Conservation (phyloP, 371 early-diverging fungal species). For the Mortierella sp. region DNA sequence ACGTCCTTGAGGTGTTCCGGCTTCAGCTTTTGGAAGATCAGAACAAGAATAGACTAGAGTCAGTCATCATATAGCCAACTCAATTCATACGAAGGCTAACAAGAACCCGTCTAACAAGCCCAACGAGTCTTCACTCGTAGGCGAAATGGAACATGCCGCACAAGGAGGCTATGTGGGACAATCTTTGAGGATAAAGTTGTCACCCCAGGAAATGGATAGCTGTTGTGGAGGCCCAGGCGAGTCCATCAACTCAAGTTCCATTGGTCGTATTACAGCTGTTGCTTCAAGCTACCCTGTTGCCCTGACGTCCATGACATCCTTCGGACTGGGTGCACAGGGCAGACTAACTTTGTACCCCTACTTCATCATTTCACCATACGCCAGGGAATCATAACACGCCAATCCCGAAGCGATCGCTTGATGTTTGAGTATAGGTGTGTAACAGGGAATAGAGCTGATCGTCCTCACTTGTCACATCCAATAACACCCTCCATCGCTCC, state of each 20-base stretch:
- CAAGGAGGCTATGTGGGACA: no score
- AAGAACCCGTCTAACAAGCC: no score
- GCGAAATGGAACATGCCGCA: no score
- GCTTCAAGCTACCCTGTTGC: background rate
- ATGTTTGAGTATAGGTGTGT: no score
- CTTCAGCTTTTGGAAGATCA: conserved; percentile 7
- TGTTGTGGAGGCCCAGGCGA: background rate
- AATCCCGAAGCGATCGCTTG: background rate
- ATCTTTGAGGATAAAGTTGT: no score
- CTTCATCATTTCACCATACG: background rate
- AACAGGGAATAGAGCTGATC: no score
- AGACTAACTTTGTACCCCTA: background rate
- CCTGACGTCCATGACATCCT: background rate
- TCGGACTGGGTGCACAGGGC: background rate
- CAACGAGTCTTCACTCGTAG: no score
- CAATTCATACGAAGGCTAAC: no score
- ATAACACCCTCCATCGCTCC: no score
- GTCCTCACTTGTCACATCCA: no score
- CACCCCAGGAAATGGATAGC: no score
- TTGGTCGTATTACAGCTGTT: background rate
- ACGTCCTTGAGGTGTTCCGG: conserved; percentile 31
- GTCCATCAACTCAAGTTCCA: background rate
- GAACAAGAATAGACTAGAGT: background rate
- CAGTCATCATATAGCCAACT: background rate
- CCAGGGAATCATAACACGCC: no score